Percentiles rank a stretch among this genome's conserved stretches.
phyloP scores from a whole-genome alignment of 257 asterid genomes.

The Mitragyna speciosa region DNA sequence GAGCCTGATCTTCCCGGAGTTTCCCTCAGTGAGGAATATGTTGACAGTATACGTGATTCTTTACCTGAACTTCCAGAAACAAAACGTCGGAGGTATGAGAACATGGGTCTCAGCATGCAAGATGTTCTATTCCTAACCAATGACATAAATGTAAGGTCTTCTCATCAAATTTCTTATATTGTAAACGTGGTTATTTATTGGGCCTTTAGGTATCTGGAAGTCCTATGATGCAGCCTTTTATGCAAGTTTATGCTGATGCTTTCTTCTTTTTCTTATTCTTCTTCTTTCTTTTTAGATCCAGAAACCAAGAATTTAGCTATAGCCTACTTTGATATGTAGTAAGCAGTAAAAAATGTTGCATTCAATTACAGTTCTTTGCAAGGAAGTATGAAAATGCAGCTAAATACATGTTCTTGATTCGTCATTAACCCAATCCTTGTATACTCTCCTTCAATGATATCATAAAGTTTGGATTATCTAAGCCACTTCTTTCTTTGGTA shows the following conservation, averaged over 20 bases:
- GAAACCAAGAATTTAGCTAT: not conserved
- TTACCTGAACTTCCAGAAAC: slow-evolving; percentile 95
- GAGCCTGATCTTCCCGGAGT: slow-evolving; percentile 99
- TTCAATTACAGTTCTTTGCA: not conserved
- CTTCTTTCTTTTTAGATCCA: not conserved
- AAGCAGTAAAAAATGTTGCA: no score
- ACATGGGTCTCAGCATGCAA: slow-evolving; percentile 88
- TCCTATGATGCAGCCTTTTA: not conserved
- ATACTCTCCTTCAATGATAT: not conserved
- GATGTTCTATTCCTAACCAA: slow-evolving; percentile 92
- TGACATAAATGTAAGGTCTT: slow-evolving; percentile 60
- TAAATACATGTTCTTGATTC: not conserved
- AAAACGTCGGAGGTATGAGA: slow-evolving; percentile 84
- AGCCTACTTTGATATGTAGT: not conserved
- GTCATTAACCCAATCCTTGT: not conserved
- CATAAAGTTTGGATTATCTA: slow-evolving; percentile 3
- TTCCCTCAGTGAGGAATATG: slow-evolving; percentile 60
- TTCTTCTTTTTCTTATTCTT: not conserved
- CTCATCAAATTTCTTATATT: slow-evolving; percentile 5
- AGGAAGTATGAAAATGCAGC: not conserved
- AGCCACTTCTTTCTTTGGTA: slow-evolving; percentile 2
- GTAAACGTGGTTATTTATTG: not conserved
- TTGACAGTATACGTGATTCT: slow-evolving; percentile 51
- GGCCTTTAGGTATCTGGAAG: not conserved
- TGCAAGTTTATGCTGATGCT: not conserved